Evolutionary conservation across 257 asterid genomes (phyloP).

Genomic region (Henckelia pumila): DNA sequence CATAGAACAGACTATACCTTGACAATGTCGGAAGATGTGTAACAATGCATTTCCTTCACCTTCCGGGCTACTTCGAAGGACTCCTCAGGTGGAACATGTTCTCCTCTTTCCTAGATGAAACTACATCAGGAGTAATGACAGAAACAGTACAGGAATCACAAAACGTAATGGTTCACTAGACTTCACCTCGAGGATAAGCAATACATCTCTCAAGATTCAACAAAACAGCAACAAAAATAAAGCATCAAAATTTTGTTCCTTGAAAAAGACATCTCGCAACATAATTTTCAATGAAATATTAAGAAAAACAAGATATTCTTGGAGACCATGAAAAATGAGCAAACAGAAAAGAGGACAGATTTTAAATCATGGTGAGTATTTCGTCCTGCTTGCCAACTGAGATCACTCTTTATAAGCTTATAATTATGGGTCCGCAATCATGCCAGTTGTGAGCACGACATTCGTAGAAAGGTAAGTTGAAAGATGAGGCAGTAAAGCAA

Average conservation of each 20-base stretch:
- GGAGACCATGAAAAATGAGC: constrained; percentile 10
- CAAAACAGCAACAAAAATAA: background rate
- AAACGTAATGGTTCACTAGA: background rate
- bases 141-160: constrained; percentile 7
- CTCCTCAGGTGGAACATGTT: constrained; percentile 88
- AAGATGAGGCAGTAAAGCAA: constrained; percentile 12
- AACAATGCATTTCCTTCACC: constrained; percentile 93
- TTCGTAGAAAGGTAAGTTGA: constrained; percentile 7
- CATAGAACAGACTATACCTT: constrained; percentile 55
- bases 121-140: constrained; percentile 25
- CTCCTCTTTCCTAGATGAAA: constrained; percentile 88
- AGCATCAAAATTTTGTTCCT: constrained; percentile 14
- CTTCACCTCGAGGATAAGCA: constrained; percentile 13
- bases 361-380: constrained; percentile 9
- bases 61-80: constrained; percentile 86
- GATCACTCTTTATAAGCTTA: constrained; percentile 2
- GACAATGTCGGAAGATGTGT: constrained; percentile 93
- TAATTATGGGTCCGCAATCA: background rate
- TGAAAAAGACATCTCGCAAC: background rate
- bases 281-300: background rate
- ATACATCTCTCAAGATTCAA: constrained; percentile 4
- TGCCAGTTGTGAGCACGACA: constrained; percentile 7
- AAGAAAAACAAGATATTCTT: background rate
- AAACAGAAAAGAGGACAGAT: constrained; percentile 8
- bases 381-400: background rate